Evolutionary conservation across 2,329 filamentous ascomycete genomes (phyloP).

Genomic region (Cercospora citrullina): DNA sequence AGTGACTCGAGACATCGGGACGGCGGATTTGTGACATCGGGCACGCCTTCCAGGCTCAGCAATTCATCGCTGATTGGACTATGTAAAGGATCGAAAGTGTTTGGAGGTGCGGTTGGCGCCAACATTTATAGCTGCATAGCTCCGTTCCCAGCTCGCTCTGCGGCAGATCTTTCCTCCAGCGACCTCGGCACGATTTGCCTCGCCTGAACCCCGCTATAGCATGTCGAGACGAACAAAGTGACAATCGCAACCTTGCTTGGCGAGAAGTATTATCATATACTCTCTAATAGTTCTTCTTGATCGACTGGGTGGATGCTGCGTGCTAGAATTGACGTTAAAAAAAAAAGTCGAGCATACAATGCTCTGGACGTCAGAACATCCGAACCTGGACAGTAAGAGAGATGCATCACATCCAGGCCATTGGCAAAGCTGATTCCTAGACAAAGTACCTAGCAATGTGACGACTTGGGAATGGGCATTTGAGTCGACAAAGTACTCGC

Average conservation of each 20-base stretch:
- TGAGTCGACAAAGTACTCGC: slow-evolving; percentile 54
- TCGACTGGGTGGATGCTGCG: no score
- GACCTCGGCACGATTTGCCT: slow-evolving; percentile 8
- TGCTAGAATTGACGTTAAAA: background rate
- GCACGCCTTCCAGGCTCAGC: no score
- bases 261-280: background rate
- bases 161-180: slow-evolving; percentile 1
- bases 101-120: no score
- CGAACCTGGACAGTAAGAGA: slow-evolving; percentile 44
- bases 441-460: slow-evolving; percentile 53
- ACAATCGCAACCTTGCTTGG: background rate
- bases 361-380: slow-evolving; percentile 43
- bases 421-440: background rate
- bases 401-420: background rate
- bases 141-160: background rate
- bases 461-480: slow-evolving; percentile 64
- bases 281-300: background rate
- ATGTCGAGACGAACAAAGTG: background rate
- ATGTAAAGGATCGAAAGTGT: no score
- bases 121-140: background rate
- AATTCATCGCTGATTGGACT: no score
- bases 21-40: no score
- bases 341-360: background rate
- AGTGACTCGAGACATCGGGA: no score
- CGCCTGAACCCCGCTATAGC: background rate